Evolutionary conservation across 2,329 filamentous ascomycete genomes (phyloP).

Genomic region (Pyricularia pennisetigena): DNA sequence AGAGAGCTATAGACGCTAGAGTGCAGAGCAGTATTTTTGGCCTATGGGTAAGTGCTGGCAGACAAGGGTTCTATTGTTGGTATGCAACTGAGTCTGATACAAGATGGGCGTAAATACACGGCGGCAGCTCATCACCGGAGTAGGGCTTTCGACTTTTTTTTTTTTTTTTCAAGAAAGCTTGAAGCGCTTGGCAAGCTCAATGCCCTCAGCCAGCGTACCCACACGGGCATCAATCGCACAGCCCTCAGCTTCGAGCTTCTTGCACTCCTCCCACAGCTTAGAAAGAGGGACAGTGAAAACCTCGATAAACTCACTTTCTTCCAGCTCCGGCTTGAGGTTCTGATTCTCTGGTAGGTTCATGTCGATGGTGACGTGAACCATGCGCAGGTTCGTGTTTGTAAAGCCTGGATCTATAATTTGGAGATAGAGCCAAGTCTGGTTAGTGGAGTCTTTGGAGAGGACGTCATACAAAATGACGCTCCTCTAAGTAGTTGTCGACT

Average conservation of each 20-base stretch:
- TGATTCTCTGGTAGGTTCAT: slow-evolving; percentile 59
- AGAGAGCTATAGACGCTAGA: neutral
- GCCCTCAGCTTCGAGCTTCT: slow-evolving; percentile 56
- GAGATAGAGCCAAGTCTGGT: neutral
- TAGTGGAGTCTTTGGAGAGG: neutral
- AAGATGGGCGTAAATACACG: neutral
- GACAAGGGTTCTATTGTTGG: neutral
- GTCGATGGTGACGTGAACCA: slow-evolving; percentile 67
- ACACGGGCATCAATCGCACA: slow-evolving; percentile 74
- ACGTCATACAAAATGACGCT: neutral
- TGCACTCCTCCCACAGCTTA: slow-evolving; percentile 56
- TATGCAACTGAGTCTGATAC: neutral
- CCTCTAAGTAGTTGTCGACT: slow-evolving; percentile 3
- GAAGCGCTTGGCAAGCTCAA: slow-evolving; percentile 57
- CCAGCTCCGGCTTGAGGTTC: slow-evolving; percentile 57
- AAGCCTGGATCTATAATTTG: slow-evolving; percentile 46
- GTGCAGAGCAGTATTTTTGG: neutral
- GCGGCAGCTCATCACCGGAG: neutral
- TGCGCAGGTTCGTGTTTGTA: slow-evolving; percentile 56
- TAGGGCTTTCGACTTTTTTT: no score
- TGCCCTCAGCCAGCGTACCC: slow-evolving; percentile 67
- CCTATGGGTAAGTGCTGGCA: neutral
- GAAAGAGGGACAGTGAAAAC: slow-evolving; percentile 59
- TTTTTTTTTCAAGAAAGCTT: slow-evolving; percentile 13
- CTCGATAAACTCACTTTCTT: slow-evolving; percentile 77